phyloP scores from a whole-genome alignment of 2,329 filamentous ascomycete species.

The Chaetomium olivaceum region DNA sequence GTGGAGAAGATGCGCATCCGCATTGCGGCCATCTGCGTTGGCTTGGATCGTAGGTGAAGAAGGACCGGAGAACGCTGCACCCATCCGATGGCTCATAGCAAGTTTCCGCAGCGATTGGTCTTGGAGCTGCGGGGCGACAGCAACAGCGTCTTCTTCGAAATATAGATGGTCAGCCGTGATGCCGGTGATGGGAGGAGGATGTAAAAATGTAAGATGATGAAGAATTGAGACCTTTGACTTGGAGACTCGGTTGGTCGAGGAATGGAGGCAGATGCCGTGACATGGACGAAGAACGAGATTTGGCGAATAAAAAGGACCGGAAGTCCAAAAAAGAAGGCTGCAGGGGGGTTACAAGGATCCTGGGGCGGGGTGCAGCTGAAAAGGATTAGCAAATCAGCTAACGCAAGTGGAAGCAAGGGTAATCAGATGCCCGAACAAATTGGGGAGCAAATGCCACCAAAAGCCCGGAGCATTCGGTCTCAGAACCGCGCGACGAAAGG shows the following conservation, averaged over 20 bases:
- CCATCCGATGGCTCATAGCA: conserved; percentile 37
- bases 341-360: conserved; percentile 14
- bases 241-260: conserved; percentile 20
- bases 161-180: conserved; percentile 29
- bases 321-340: conserved; percentile 13
- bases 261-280: conserved; percentile 25
- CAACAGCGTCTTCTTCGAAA: conserved; percentile 24
- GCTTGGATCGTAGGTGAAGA: conserved; percentile 31
- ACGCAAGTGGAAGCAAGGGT: conserved; percentile 1
- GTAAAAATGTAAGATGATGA: not conserved
- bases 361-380: conserved; percentile 18
- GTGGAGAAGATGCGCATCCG: conserved; percentile 8
- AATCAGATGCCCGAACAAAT: not conserved
- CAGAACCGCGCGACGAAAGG: not conserved
- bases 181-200: conserved; percentile 8
- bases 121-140: conserved; percentile 27
- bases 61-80: conserved; percentile 37
- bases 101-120: conserved; percentile 33
- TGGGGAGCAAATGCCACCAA: not conserved
- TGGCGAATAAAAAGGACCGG: conserved; percentile 18
- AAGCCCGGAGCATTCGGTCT: conserved; percentile 5
- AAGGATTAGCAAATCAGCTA: conserved; percentile 17
- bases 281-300: conserved; percentile 27
- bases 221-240: conserved; percentile 23
- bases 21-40: conserved; percentile 23